Conservation (phyloP, 805 yeast species). For the Kuraishia capsulata region DNA sequence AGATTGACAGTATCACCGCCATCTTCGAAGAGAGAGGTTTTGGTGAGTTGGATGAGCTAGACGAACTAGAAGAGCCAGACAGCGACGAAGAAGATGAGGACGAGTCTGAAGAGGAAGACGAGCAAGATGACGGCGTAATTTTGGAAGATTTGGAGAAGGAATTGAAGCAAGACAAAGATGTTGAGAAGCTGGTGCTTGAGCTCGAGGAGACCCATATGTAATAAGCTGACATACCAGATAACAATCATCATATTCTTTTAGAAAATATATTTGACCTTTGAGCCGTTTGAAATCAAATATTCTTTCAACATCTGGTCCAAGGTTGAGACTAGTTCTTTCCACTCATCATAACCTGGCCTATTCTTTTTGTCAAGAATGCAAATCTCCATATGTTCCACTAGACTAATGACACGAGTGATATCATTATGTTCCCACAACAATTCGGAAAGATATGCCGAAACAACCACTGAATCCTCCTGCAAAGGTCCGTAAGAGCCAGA, state of each 20-base stretch:
- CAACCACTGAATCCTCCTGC: not conserved
- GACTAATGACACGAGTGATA: not conserved
- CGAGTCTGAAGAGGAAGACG: slow-evolving; percentile 45
- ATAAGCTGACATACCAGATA: no score
- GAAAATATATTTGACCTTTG: slow-evolving; percentile 3
- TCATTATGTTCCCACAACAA: not conserved
- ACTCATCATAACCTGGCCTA: not conserved
- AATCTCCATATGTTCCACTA: not conserved
- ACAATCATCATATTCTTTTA: not conserved
- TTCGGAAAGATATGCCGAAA: not conserved
- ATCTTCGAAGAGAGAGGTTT: slow-evolving; percentile 63
- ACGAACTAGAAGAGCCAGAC: slow-evolving; percentile 83
- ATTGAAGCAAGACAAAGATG: slow-evolving; percentile 31
- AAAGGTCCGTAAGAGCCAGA: not conserved
- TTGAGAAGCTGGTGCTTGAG: slow-evolving; percentile 49
- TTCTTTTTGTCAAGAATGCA: not conserved
- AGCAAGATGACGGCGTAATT: slow-evolving; percentile 39
- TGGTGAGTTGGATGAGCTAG: slow-evolving; percentile 87
- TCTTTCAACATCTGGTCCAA: not conserved
- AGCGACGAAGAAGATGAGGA: slow-evolving; percentile 63
- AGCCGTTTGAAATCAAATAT: not conserved
- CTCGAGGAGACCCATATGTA: slow-evolving; percentile 46
- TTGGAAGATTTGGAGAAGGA: slow-evolving; percentile 42
- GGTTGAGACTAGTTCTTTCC: not conserved
- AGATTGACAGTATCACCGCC: slow-evolving; percentile 48